These are phyloP conservation scores for Nakazawaea wyomingensis DNA, from an alignment of 805 yeast genomes.

Conservation along the genomic window DNA sequence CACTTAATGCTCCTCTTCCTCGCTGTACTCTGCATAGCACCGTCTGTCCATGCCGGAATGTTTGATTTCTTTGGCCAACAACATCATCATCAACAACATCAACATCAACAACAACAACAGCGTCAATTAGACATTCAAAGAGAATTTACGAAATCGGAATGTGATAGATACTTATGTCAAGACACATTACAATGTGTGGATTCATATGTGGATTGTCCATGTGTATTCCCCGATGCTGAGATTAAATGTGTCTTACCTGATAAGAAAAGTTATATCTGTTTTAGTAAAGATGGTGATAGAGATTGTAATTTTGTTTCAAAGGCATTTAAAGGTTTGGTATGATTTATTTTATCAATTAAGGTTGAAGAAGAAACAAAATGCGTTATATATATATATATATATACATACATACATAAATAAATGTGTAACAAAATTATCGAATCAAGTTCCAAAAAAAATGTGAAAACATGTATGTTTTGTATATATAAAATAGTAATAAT, in stretches of 20 bases:
- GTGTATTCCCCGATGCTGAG: slow-evolving; percentile 84
- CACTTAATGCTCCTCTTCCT: not conserved
- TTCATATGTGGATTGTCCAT: slow-evolving; percentile 71
- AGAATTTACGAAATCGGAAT: slow-evolving; percentile 36
- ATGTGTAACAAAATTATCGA: no score
- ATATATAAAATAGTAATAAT: no score
- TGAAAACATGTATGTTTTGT: no score
- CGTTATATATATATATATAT: slow-evolving; percentile 4
- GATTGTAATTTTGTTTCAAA: slow-evolving; percentile 84
- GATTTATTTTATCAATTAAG: slow-evolving; percentile 13
- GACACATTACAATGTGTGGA: slow-evolving; percentile 79
- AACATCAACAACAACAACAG: slow-evolving; percentile 26
- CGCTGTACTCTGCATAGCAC: not conserved
- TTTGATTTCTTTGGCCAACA: slow-evolving; percentile 13
- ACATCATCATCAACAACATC: slow-evolving; percentile 24
- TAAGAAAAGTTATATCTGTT: slow-evolving; percentile 62
- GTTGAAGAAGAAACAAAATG: no score
- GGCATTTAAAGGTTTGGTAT: slow-evolving; percentile 58
- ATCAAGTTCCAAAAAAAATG: no score
- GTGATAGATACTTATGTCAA: slow-evolving; percentile 71
- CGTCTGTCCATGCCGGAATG: slow-evolving; percentile 5
- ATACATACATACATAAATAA: not conserved
- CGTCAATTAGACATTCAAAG: slow-evolving; percentile 33
- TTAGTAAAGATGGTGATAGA: slow-evolving; percentile 65
- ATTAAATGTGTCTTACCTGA: slow-evolving; percentile 74